Percentiles rank a stretch among this genome's conserved stretches.
These are phyloP conservation scores for Petunia secreta DNA, from an alignment of 257 asterid genomes.

Conservation along the genomic window DNA sequence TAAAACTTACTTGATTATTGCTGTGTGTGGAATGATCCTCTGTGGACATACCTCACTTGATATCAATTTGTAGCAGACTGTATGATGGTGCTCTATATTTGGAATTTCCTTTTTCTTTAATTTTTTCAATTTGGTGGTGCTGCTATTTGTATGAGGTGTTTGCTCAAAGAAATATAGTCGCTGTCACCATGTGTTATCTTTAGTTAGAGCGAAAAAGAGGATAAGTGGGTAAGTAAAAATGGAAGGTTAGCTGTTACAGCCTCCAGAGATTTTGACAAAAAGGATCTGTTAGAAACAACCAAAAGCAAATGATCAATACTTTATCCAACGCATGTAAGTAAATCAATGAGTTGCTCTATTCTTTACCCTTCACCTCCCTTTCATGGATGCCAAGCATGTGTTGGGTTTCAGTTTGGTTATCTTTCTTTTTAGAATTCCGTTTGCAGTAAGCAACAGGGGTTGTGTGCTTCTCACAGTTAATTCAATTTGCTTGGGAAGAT, in stretches of 20 bases:
- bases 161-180: slow-evolving; percentile 15
- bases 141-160: not conserved
- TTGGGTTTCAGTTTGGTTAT: not conserved
- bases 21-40: not conserved
- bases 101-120: slow-evolving; percentile 1
- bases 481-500: slow-evolving; percentile 3
- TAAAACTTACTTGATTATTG: not conserved
- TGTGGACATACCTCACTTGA: not conserved
- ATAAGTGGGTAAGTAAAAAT: slow-evolving; percentile 15
- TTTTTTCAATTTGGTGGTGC: not conserved
- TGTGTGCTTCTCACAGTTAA: not conserved
- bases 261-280: slow-evolving; percentile 8
- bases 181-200: not conserved
- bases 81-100: not conserved
- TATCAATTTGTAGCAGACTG: slow-evolving; percentile 19
- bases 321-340: slow-evolving; percentile 1
- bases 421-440: slow-evolving; percentile 19
- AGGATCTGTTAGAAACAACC: not conserved
- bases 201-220: slow-evolving; percentile 9
- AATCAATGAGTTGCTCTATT: slow-evolving; percentile 15
- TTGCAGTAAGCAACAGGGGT: not conserved
- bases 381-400: not conserved
- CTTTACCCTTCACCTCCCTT: slow-evolving; percentile 9
- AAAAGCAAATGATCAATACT: slow-evolving; percentile 15
- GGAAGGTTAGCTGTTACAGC: not conserved